Base-by-base conservation (phyloP, 495 filamentous ascomycete species). In the Penicillium verhagenii region DNA sequence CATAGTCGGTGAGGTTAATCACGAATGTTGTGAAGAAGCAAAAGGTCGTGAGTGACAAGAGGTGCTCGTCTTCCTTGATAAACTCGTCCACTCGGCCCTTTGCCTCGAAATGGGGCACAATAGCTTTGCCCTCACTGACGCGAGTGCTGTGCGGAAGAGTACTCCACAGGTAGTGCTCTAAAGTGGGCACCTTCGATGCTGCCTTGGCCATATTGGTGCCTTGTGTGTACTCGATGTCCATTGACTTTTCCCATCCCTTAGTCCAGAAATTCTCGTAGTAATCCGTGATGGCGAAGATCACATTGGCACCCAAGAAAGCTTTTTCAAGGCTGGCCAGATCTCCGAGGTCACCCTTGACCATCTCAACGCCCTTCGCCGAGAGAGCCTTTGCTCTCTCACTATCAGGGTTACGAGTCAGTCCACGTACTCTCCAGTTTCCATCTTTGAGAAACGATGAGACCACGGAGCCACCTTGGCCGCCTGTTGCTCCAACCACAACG, bases 261-360 rank as follows among this genome's bases (percentile, higher is more conserved):
- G 11, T 19, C n/a, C 7, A 18, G n/a, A 37, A 35, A 6, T 9
- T 5, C 43, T 46, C 39, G 19, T 21, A 45, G 11, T 21, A 53
- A n/a, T 47, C 26, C 6, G 40, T 48, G 14, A 49, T 35, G 16
- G 46, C 26, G 18, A 49, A 49, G 60, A 82, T 76, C 29, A 61
- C 72, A 24, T 66, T 62, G 6, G 79, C 77, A 20, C 73, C 79
- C 0, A 63, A 25, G 57, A 83, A 77, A 18, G 78, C 80, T 13
- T 52, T 26, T 9, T 57, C 57, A 6, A 84, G 67, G 5, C 71
- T 71, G 0, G 55, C 58, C 14, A 65, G 56, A 31, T 77, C 66
- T 47, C 77, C 64, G 7, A 80, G 57, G 53, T 82, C 71, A 19
- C 59, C 79, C 6, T 47, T 23, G 7, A 81, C 72, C n/a, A 84